A percentile compares a stretch with the other conserved stretches of the same genome.
phyloP scores from a whole-genome alignment of 352 stramenopile species.

The Pythium grandisporangium region DNA sequence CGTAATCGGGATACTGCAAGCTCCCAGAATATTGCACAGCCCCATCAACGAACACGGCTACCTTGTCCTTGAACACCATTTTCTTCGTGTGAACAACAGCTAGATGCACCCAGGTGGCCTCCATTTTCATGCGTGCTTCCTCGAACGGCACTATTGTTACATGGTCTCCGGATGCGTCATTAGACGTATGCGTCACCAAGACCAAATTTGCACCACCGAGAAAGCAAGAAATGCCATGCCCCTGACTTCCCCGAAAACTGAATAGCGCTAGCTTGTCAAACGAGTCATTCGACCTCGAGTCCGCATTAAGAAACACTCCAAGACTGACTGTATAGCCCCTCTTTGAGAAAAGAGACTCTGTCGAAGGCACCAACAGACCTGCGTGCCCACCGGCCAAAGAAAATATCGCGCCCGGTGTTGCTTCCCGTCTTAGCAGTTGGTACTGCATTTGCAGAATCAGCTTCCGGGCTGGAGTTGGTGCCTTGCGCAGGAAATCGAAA shows the following conservation, averaged over 20 bases:
- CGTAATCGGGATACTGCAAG: conserved; percentile 61
- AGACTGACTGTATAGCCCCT: conserved; percentile 71
- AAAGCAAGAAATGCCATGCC: conserved; percentile 56
- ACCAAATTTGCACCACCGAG: conserved; percentile 47
- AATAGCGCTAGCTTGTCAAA: too few species aligned
- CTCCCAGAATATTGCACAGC: conserved; percentile 45
- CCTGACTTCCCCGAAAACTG: conserved; percentile 66
- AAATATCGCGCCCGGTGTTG: conserved; percentile 57
- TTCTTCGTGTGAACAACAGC: conserved; percentile 81
- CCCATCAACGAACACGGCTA: conserved; percentile 63
- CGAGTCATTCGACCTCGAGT: conserved; percentile 17
- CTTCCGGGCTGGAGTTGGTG: conserved; percentile 23
- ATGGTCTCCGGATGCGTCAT: conserved; percentile 35
- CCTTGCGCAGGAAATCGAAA: conserved; percentile 65
- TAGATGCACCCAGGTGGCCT: conserved; percentile 55
- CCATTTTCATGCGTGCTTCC: conserved; percentile 33
- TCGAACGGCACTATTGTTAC: conserved; percentile 52
- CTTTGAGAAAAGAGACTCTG: conserved; percentile 54
- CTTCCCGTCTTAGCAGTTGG: conserved; percentile 37
- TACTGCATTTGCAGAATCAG: conserved; percentile 56
- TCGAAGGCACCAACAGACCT: conserved; percentile 51
- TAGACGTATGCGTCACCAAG: conserved; percentile 33
- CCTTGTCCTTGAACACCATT: conserved; percentile 86
- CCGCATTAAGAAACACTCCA: conserved; percentile 36
- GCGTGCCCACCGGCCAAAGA: conserved; percentile 50